Base-by-base conservation (phyloP, 2,329 filamentous ascomycete genomes). In the Claviceps spartinae region DNA sequence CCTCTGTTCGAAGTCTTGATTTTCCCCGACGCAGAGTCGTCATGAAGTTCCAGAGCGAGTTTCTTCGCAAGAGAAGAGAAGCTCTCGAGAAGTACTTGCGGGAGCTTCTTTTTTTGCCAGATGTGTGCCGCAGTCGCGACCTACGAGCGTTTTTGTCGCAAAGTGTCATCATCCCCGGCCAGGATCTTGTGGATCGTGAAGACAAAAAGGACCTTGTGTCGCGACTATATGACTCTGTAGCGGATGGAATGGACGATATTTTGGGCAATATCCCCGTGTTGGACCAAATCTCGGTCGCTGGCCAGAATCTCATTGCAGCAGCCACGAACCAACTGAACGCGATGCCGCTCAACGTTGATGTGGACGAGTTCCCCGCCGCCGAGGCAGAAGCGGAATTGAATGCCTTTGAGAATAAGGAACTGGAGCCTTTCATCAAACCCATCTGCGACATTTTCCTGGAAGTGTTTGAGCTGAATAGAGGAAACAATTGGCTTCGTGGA, bases 401-500 rank as follows among this genome's bases (percentile, higher is more conserved):
- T 53, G 91, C 91, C 0, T 97, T 95, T 61, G 91, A 97, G 67
- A 84, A 87, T 63, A 84, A 83, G 61, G 88, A 95, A 60, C 75
- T 89, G 2, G 89, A 95, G 63, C 93, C 93, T 1, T 97, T 98
- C 62, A 93, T 98, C 61, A 98, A 96, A 65, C 94, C 93, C 4
- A 96, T 98, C 55, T 96, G 90, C 67, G 93, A 98, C 66, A 83
- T 98, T 54, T 98, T 98, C 69, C 78, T 98, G 16, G 93, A 98
- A 65, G 81, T 89, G 0, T 98, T 98, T 63, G 90, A 95, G 63
- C 77, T 98, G 41, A 95, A 96, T 66, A 83, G 85, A 55, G 90
- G 91, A 42, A 96, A 94, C 68, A 97, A 95, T 67, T 98, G 93
- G 94, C 80, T 98, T 4, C 86, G 94, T 42, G 94, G 93, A 1